These are phyloP conservation scores for Ophiostoma montium DNA, from an alignment of 2,329 filamentous ascomycete genomes.

Conservation along the genomic window DNA sequence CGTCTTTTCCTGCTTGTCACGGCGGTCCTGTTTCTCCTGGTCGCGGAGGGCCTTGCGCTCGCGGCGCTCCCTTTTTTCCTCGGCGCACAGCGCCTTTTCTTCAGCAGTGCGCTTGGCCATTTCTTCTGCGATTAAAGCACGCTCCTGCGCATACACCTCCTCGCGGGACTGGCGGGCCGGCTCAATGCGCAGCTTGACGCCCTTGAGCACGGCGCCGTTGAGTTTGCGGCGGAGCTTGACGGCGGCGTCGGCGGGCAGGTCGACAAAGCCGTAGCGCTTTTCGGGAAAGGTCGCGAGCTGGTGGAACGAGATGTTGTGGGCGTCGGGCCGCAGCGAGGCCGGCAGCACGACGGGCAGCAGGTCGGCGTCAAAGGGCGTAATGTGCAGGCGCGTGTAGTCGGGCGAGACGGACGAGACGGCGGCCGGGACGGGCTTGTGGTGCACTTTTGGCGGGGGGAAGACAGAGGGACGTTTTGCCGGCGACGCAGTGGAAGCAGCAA, in stretches of 20 bases:
- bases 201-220: constrained; percentile 73
- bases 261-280: constrained; percentile 77
- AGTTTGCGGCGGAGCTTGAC: constrained; percentile 87
- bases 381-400: constrained; percentile 55
- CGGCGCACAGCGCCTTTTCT: background rate
- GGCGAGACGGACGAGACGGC: background rate
- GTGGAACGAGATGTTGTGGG: constrained; percentile 80
- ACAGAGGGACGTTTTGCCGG: background rate
- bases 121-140: background rate
- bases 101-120: background rate
- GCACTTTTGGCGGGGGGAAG: background rate
- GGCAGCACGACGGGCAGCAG: constrained; percentile 62
- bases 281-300: constrained; percentile 77
- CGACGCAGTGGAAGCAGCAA: background rate
- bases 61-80: constrained; percentile 4
- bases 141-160: background rate
- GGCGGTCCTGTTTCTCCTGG: constrained; percentile 8
- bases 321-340: constrained; percentile 47
- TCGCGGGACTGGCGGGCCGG: constrained; percentile 37
- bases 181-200: constrained; percentile 72
- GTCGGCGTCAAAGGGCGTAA: constrained; percentile 68
- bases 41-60: constrained; percentile 10
- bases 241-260: constrained; percentile 66
- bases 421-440: background rate
- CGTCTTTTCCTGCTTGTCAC: constrained; percentile 9